phyloP scores from a whole-genome alignment of 805 yeast species.

The Barnettozyma sp. region DNA sequence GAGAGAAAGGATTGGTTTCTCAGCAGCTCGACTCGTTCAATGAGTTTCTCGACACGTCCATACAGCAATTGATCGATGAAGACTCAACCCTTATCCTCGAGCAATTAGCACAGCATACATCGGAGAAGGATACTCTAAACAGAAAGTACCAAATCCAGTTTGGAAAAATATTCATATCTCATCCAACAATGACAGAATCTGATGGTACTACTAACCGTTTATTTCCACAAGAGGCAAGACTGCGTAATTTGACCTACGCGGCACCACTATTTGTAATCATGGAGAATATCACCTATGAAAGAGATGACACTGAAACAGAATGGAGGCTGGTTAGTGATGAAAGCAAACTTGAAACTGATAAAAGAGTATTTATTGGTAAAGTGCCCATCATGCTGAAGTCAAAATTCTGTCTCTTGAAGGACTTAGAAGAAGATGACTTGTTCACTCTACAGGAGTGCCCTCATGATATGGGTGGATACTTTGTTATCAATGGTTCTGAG shows the following conservation, averaged over 20 bases:
- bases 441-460: conserved; percentile 98
- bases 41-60: conserved; percentile 93
- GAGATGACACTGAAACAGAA: conserved; percentile 65
- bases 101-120: conserved; percentile 96
- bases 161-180: conserved; percentile 93
- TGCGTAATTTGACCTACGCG: conserved; percentile 92
- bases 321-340: conserved; percentile 57
- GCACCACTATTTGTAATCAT: conserved; percentile 95
- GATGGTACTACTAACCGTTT: conserved; percentile 99
- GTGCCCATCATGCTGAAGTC: conserved; percentile 98
- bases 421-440: conserved; percentile 84
- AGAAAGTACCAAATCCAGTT: conserved; percentile 94
- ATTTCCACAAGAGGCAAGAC: conserved; percentile 97
- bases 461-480: conserved; percentile 99
- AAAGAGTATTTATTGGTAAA: conserved; percentile 87
- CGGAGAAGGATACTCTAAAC: conserved; percentile 83
- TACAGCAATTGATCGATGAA: conserved; percentile 95
- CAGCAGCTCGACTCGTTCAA: conserved; percentile 98
- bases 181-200: conserved; percentile 98
- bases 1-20: conserved; percentile 93
- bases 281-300: conserved; percentile 80
- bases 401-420: conserved; percentile 88
- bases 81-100: conserved; percentile 90
- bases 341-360: conserved; percentile 56
- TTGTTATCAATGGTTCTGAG: conserved; percentile 96